Evolutionary conservation across 108 stramenopile species (phyloP), one percentile per base, ranked within the genome.

Genomic region (Stephanodiscus triporus): DNA sequence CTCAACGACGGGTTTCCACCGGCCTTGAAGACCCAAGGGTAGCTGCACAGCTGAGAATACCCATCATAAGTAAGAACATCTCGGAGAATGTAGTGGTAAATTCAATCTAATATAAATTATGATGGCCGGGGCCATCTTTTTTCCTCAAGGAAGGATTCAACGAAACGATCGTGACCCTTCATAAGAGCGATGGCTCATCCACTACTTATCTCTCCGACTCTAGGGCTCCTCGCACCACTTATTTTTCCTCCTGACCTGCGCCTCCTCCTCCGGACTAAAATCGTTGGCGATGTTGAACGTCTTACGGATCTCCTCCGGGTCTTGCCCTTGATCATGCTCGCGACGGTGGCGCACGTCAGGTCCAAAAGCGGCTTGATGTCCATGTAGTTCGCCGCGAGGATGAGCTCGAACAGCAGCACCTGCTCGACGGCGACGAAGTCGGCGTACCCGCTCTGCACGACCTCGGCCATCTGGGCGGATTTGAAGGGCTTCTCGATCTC

Each of bases 171-270:
- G 49, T n/a, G n/a, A n/a, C n/a, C n/a, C n/a, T n/a, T n/a, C n/a
- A n/a, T n/a, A n/a, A n/a, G n/a, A 42, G 14, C 32, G 32, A 34
- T 34, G 32, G 32, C 32, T 5, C 32, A 34, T 45, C n/a, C 64
- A 23, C 4, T 19, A 65, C 3, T 20, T 45, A 14, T 53, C 48
- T 20, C 13, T 30, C n/a, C 13, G 17, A 34, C 45, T 66, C 83
- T 92, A 98, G n/a, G 99, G 94, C 68, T 98, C 98, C 85, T 99
- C 99, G 62, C 97, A 98, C 99, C 99, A 99, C 84, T 99, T 99
- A 90, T 99, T 99, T 90, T 99, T 98, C 80, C 99, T 98, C 42
- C 98, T 88, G 9, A 99, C 98, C 83, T 97, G 98, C 19, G 97
- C 97, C 90, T 99, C 99, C 73, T 99, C 98, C 73, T 99, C 98